Evolutionary conservation across 2,329 filamentous ascomycete species (phyloP).

Genomic region (Chalara sp.): DNA sequence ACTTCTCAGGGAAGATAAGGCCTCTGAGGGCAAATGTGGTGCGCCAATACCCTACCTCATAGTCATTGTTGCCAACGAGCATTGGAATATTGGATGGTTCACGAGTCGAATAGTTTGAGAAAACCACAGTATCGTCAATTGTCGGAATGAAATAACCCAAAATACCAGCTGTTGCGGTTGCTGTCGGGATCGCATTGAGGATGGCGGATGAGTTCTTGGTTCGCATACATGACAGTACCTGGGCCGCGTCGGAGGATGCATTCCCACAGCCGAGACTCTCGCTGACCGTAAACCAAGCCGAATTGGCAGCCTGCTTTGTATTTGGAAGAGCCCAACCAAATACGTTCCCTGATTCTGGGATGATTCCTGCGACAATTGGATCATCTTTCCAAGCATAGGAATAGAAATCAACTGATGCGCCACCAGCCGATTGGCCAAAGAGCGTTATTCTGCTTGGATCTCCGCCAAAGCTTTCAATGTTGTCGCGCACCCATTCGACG

Average conservation of each 20-base stretch:
- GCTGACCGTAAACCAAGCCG: constrained; percentile 21
- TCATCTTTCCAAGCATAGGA: constrained; percentile 16
- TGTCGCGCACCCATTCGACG: constrained; percentile 51
- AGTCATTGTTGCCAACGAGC: constrained; percentile 27
- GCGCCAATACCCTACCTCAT: constrained; percentile 27
- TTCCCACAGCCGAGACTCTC: constrained; percentile 22
- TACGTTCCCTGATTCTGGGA: constrained; percentile 18
- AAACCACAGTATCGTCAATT: constrained; percentile 22
- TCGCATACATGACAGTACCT: constrained; percentile 23
- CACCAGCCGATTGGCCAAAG: constrained; percentile 47
- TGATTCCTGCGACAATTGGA: constrained; percentile 18
- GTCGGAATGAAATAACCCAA: constrained; percentile 20
- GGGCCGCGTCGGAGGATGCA: constrained; percentile 4
- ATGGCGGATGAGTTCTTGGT: constrained; percentile 12
- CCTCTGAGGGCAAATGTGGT: constrained; percentile 15
- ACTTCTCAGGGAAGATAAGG: constrained; percentile 11
- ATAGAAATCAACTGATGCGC: constrained; percentile 39
- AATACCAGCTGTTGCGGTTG: constrained; percentile 5
- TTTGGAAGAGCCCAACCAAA: constrained; percentile 18
- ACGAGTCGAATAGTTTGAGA: constrained; percentile 19
- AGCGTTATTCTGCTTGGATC: constrained; percentile 45
- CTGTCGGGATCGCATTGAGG: constrained; percentile 6
- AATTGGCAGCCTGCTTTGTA: constrained; percentile 9
- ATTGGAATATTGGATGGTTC: constrained; percentile 19
- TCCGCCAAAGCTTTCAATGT: constrained; percentile 52